Percentiles rank a stretch among this genome's conserved stretches.
phyloP scores from a whole-genome alignment of 1,284 basidiomycete genomes.

The Singerocomus rubriflavus region DNA sequence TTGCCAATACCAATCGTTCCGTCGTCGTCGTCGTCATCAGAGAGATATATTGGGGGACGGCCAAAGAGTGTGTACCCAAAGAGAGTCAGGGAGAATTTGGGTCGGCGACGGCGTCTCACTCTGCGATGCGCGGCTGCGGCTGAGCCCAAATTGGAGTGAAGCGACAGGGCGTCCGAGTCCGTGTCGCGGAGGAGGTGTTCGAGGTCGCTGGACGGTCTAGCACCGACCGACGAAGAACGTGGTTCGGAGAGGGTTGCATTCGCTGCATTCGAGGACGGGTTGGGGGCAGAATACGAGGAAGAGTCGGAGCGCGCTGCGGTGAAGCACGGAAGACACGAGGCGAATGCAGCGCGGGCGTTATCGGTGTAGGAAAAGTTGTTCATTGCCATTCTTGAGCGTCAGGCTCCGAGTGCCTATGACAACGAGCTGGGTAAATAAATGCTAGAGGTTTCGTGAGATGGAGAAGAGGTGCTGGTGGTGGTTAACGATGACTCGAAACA shows the following conservation, averaged over 20 bases:
- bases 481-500: neutral
- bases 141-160: conserved; percentile 59
- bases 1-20: conserved; percentile 9
- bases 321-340: conserved; percentile 61
- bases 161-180: conserved; percentile 56
- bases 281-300: conserved; percentile 18
- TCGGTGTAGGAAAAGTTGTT: conserved; percentile 62
- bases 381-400: conserved; percentile 31
- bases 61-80: conserved; percentile 68
- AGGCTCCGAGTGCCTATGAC: too few relatives aligned
- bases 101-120: conserved; percentile 34
- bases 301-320: conserved; percentile 20
- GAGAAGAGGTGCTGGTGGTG: neutral
- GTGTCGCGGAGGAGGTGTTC: conserved; percentile 52
- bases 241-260: conserved; percentile 31
- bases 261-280: neutral
- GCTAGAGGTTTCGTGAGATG: neutral
- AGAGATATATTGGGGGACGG: conserved; percentile 52
- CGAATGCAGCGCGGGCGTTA: conserved; percentile 50
- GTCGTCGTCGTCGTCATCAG: conserved; percentile 43
- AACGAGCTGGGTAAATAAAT: neutral
- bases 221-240: conserved; percentile 26
- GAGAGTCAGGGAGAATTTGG: conserved; percentile 50
- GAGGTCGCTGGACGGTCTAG: conserved; percentile 47
- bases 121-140: conserved; percentile 36